Percentiles rank a stretch among this genome's conserved stretches.
These are phyloP conservation scores for Citrus reticulata DNA, from an alignment of 345 rosid genomes.

Conservation along the genomic window DNA sequence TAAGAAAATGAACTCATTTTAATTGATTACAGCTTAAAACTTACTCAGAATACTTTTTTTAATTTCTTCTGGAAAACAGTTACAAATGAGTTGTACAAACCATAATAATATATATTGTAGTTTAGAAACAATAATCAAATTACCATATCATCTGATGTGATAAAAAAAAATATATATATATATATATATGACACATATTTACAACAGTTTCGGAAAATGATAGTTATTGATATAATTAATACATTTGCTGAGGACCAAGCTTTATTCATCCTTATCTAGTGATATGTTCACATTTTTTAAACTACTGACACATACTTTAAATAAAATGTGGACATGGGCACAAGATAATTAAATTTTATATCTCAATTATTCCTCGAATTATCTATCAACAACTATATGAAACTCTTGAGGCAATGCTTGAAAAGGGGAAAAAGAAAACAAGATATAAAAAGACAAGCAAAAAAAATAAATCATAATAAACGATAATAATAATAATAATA, in stretches of 20 bases:
- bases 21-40: not conserved
- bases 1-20: not conserved
- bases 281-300: not conserved
- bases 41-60: not conserved
- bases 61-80: not conserved
- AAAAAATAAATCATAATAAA: too few relatives aligned
- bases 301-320: not conserved
- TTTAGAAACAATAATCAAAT: not conserved
- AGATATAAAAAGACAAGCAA: not conserved
- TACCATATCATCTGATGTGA: not conserved
- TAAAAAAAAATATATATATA: too few relatives aligned
- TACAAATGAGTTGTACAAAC: not conserved
- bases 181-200: too few relatives aligned
- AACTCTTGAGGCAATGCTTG: not conserved
- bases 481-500: too few relatives aligned
- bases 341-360: not conserved
- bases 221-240: not conserved
- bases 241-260: too few relatives aligned
- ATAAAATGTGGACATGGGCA: too few relatives aligned
- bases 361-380: not conserved
- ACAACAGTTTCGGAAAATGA: too few relatives aligned
- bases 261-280: not conserved
- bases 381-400: too few relatives aligned
- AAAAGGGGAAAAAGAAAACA: too few relatives aligned
- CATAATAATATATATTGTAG: not conserved